These are phyloP conservation scores for Acacia pycnantha DNA, from an alignment of 331 rosid genomes.

Conservation along the genomic window DNA sequence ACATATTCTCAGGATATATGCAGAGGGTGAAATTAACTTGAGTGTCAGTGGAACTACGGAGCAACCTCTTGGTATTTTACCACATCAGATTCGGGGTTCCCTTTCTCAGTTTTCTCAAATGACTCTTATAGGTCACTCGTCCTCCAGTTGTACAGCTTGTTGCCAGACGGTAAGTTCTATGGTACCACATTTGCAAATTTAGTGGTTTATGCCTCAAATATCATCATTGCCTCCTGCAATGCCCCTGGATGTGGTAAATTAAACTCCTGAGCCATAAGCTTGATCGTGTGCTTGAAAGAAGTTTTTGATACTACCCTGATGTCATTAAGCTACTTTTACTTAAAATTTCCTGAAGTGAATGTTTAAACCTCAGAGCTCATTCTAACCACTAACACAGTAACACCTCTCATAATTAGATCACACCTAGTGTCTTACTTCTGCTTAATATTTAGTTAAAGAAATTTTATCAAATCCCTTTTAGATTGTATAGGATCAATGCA, in stretches of 20 bases:
- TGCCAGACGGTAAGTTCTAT: conserved; percentile 47
- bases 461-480: background rate
- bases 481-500: background rate
- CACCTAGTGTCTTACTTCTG: background rate
- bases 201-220: background rate
- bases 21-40: conserved; percentile 55
- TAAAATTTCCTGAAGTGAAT: background rate
- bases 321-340: background rate
- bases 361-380: background rate
- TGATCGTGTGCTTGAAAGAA: background rate
- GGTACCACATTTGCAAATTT: background rate
- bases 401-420: background rate
- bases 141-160: conserved; percentile 72
- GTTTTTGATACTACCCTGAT: background rate
- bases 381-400: background rate
- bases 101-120: conserved; percentile 65
- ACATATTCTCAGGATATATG: conserved; percentile 49
- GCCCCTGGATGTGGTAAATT: background rate
- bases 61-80: conserved; percentile 70
- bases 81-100: conserved; percentile 73
- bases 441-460: background rate
- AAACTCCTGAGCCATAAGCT: background rate
- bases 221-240: background rate
- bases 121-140: conserved; percentile 67
- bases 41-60: conserved; percentile 40